Base-by-base conservation (phyloP, 75 land plant genomes). In the Pinus taeda region DNA sequence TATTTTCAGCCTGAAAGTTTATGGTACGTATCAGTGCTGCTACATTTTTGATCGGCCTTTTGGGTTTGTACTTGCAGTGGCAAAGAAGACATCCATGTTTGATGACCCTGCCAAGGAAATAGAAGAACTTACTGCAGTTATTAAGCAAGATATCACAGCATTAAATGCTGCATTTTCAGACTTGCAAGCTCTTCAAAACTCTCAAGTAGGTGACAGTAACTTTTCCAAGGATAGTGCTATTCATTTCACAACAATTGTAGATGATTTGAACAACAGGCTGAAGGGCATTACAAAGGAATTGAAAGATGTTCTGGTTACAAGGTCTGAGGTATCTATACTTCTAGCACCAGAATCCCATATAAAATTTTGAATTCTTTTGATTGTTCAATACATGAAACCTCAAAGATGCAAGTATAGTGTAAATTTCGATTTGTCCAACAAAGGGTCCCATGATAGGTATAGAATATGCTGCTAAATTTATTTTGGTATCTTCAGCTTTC, bases 261-360 rank as follows among this genome's bases (percentile, higher is more conserved):
- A 93, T 80, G 86, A 90, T 75, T 75, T 95, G 67, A 95, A 93
- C 57, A 83, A 78, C 78, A 85, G 87, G 37, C 87, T 95, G 58
- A 95, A 93, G 98, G 78, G 78, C 9, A 89, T 93, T 17, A 95
- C 98, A 36, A 93, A 95, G 67, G 85, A 90, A 59, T 89, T 95
- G 71, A 91, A 95, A 80, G 93, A 93, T 79, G 95, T 95, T 20
- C 76, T 95, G 62, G 93, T 95, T 17, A 74, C 86, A 55, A 83
- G 95, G 73, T 90, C 93, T 5, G 90, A 95, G 91, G 98, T 93
- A 69, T 69, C 49, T 39, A 69, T 39, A 69, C 30, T 66, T 60
- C 22, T 69, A 21, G n/a, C 53, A 21, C 12, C n/a, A 42, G 13
- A 42, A 21, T 39, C 42, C n/a, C 39, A 39, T 42, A 69, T 18